Evolutionary conservation across 208 protist genomes (phyloP).

Genomic region (Leptomonas seymouri): DNA sequence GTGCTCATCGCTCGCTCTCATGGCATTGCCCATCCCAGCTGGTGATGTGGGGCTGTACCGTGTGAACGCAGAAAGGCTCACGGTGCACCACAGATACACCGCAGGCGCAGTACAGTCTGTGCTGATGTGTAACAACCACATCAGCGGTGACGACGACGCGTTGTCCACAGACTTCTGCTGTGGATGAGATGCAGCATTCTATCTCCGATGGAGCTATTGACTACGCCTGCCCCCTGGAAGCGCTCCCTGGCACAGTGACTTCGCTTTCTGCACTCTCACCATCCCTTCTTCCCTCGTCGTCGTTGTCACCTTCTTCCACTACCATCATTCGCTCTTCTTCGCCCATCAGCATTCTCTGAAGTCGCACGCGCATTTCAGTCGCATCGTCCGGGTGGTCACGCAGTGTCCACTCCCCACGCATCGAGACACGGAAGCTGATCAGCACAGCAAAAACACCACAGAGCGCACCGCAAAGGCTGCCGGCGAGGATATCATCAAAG

Average conservation of each 20-base stretch:
- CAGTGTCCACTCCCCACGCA: conserved; percentile 50
- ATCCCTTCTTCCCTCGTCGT: neutral
- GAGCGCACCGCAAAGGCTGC: conserved; percentile 56
- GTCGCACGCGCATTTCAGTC: neutral
- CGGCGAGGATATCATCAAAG: conserved; percentile 83
- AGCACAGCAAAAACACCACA: conserved; percentile 48
- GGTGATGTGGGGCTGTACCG: too few species aligned
- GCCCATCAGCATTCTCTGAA: neutral
- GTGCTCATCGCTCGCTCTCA: too few species aligned
- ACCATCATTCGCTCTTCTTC: neutral
- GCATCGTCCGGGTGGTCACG: conserved; percentile 35
- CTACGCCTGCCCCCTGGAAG: too few species aligned
- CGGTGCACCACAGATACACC: neutral
- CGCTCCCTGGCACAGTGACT: neutral
- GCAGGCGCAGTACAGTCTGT: neutral
- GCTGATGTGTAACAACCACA: neutral
- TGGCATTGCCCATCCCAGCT: too few species aligned
- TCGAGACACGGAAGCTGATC: conserved; percentile 31
- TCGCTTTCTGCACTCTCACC: neutral
- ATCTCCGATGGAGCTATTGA: neutral
- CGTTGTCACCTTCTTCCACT: neutral
- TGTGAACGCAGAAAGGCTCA: conserved; percentile 10
- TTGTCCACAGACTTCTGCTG: neutral
- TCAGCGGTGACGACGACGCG: conserved; percentile 1
- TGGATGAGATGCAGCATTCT: neutral